Percentiles rank a stretch among this genome's conserved stretches.
Conservation (phyloP, 2,329 filamentous ascomycete genomes). For the Nothophaeocryptopus gaeumannii region DNA sequence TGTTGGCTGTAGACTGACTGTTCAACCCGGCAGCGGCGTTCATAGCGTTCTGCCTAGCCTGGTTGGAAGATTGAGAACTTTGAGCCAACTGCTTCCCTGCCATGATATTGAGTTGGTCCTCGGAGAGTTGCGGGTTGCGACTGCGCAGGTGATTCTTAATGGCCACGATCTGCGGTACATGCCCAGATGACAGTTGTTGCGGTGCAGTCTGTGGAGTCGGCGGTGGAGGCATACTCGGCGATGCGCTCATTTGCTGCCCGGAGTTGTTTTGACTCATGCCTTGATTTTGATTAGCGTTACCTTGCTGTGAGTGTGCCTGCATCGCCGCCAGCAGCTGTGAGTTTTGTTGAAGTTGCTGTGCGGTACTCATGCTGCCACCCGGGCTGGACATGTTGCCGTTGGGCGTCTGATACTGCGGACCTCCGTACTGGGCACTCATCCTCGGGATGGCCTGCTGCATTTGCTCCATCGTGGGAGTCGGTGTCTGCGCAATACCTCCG, state of each 20-base stretch:
- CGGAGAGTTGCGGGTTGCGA: slow-evolving; percentile 50
- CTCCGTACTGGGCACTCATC: slow-evolving; percentile 28
- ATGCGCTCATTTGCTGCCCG: slow-evolving; percentile 30
- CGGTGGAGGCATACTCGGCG: slow-evolving; percentile 39
- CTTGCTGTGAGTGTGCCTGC: slow-evolving; percentile 18
- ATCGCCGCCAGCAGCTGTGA: slow-evolving; percentile 32
- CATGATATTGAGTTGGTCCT: slow-evolving; percentile 54
- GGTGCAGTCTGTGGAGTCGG: slow-evolving; percentile 35
- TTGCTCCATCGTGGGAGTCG: slow-evolving; percentile 22
- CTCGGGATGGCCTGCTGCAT: slow-evolving; percentile 28
- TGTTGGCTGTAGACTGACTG: slow-evolving; percentile 10
- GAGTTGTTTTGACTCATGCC: slow-evolving; percentile 20
- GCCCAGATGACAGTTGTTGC: slow-evolving; percentile 52
- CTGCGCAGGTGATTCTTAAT: slow-evolving; percentile 53
- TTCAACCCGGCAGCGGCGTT: slow-evolving; percentile 38
- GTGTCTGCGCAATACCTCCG: slow-evolving; percentile 4
- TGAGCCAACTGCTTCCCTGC: slow-evolving; percentile 49
- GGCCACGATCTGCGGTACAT: slow-evolving; percentile 54
- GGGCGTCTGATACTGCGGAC: slow-evolving; percentile 30
- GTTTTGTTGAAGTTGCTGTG: slow-evolving; percentile 34
- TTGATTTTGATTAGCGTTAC: slow-evolving; percentile 21
- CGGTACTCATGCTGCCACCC: slow-evolving; percentile 30
- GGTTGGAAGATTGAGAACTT: slow-evolving; percentile 25
- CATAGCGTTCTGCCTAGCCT: slow-evolving; percentile 38
- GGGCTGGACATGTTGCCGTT: slow-evolving; percentile 32